Evolutionary conservation across 2,329 filamentous ascomycete genomes (phyloP).

Genomic region (Elsinoe arachidis): DNA sequence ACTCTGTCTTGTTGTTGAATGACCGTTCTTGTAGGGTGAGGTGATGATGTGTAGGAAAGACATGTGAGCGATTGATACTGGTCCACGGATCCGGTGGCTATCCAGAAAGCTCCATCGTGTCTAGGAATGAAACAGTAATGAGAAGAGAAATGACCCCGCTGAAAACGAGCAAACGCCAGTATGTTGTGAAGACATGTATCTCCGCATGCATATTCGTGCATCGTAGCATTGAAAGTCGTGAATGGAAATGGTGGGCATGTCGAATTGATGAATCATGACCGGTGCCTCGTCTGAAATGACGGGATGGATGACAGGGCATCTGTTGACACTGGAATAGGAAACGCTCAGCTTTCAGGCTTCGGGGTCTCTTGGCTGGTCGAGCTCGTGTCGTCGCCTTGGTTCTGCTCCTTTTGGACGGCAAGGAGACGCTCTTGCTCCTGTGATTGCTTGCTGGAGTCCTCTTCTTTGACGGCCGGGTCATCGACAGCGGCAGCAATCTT

Average conservation of each 20-base stretch:
- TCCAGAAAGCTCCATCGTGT: background rate
- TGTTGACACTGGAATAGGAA: background rate
- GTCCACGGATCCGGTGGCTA: background rate
- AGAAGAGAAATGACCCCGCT: background rate
- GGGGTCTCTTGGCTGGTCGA: background rate
- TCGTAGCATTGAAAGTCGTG: background rate
- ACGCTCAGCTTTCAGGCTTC: background rate
- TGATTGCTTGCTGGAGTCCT: constrained; percentile 25
- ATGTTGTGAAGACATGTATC: background rate
- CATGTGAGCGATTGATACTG: background rate
- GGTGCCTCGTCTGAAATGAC: too few relatives aligned
- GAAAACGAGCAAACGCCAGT: background rate
- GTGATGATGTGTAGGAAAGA: background rate
- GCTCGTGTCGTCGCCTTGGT: background rate
- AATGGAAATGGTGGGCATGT: background rate
- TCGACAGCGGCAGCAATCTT: constrained; percentile 26
- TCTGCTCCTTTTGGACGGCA: constrained; percentile 12
- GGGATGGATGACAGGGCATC: too few relatives aligned
- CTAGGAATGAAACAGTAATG: background rate
- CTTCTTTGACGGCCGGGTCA: constrained; percentile 27
- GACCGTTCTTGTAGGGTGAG: background rate
- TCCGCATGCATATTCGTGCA: background rate
- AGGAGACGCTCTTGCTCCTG: constrained; percentile 26
- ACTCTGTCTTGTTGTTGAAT: constrained; percentile 8
- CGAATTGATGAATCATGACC: background rate